Evolutionary conservation across 441 rosid species (phyloP).

Genomic region (Adansonia gregorii): DNA sequence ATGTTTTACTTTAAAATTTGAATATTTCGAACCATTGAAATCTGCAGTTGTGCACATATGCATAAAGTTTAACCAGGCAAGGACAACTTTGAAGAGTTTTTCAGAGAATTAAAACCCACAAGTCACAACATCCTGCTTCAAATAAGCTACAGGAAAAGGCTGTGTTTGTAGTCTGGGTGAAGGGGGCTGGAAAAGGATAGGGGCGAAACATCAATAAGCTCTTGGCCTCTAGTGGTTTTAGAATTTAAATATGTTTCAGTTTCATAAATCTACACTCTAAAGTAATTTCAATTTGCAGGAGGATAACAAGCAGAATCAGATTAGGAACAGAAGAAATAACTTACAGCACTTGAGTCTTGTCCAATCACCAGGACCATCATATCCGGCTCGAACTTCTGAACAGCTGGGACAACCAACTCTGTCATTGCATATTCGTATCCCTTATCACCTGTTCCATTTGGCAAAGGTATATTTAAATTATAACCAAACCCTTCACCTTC

Average conservation of each 20-base stretch:
- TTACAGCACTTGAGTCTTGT: constrained; percentile 93
- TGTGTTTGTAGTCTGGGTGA: background rate
- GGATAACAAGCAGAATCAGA: background rate
- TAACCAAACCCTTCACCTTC: constrained; percentile 75
- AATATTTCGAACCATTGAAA: background rate
- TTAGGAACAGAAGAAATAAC: constrained; percentile 33
- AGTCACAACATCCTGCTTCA: background rate
- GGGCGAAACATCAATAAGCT: background rate
- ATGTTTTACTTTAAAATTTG: background rate
- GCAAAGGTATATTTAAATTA: constrained; percentile 81
- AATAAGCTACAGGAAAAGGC: background rate
- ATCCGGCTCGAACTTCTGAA: constrained; percentile 63
- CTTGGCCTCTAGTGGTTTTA: background rate
- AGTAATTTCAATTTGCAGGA: background rate
- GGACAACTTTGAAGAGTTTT: background rate
- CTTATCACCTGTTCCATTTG: constrained; percentile 80
- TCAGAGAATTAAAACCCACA: background rate
- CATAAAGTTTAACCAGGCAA: background rate
- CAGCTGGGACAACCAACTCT: constrained; percentile 67
- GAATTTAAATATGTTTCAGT: background rate
- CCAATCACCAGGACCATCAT: constrained; percentile 75
- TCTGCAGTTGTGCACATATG: background rate
- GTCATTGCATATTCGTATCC: constrained; percentile 70
- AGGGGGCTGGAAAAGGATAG: background rate
- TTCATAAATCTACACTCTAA: background rate